These are phyloP conservation scores for Diaporthe eres DNA, from an alignment of 2,329 filamentous ascomycete species.

Conservation along the genomic window DNA sequence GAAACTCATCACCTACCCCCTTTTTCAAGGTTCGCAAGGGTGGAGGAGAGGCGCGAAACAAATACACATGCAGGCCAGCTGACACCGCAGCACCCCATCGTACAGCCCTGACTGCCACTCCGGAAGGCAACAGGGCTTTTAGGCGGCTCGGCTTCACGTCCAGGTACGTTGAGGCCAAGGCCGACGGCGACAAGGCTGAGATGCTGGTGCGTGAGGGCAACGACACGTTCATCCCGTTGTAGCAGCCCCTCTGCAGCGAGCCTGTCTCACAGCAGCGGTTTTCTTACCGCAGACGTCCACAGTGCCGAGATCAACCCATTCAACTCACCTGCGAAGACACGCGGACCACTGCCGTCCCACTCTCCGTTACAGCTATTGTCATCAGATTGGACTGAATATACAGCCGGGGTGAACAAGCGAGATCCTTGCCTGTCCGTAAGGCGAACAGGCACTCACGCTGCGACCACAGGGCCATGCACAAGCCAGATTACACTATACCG, in stretches of 20 bases:
- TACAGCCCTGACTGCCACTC: slow-evolving; percentile 36
- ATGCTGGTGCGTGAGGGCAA: slow-evolving; percentile 37
- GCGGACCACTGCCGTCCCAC: background rate
- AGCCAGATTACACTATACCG: too few species aligned
- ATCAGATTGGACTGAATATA: background rate
- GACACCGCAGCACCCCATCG: background rate
- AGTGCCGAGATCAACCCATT: too few species aligned
- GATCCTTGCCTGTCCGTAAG: background rate
- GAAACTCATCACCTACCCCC: too few species aligned
- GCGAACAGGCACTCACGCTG: background rate
- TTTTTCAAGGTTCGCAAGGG: background rate
- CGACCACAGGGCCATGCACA: background rate
- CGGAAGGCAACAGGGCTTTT: slow-evolving; percentile 35
- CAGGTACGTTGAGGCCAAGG: slow-evolving; percentile 20
- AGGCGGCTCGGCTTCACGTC: slow-evolving; percentile 32
- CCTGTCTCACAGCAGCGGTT: background rate
- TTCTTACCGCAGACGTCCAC: background rate
- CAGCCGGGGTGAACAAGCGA: too few species aligned
- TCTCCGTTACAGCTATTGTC: too few species aligned
- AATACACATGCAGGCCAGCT: background rate
- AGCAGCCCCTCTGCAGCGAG: background rate
- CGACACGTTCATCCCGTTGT: background rate
- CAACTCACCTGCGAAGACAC: background rate
- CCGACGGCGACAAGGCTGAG: slow-evolving; percentile 4
- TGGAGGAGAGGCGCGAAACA: too few species aligned